Percentiles rank a stretch among this genome's conserved stretches.
phyloP scores from a whole-genome alignment of 192 early-diverging fungal genomes.

The Dispira parvispora region DNA sequence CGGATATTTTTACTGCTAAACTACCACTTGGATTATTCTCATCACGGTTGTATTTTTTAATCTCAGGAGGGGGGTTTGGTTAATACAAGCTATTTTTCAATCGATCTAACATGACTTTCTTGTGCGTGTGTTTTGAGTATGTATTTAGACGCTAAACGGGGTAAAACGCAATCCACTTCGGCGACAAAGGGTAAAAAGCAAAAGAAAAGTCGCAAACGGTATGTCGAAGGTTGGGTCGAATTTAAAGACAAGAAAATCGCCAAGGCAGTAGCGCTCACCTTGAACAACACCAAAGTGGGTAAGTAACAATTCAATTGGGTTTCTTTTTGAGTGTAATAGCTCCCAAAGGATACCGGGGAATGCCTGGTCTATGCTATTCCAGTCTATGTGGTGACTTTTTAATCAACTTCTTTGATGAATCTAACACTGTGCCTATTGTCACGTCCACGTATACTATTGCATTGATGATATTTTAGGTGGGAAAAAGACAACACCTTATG shows the following conservation, averaged over 20 bases:
- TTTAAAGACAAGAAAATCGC: slow-evolving; percentile 88
- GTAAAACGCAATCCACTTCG: slow-evolving; percentile 39
- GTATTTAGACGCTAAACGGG: slow-evolving; percentile 30
- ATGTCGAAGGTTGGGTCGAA: slow-evolving; percentile 93
- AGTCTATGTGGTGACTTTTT: neutral
- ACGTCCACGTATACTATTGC: neutral
- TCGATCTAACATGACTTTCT: no score
- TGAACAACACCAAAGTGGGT: slow-evolving; percentile 77
- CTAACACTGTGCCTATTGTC: neutral
- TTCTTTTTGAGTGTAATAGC: neutral
- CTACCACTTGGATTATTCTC: slow-evolving; percentile 64
- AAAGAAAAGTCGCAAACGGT: slow-evolving; percentile 71
- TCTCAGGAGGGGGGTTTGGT: no score
- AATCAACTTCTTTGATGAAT: neutral
- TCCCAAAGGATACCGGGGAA: neutral
- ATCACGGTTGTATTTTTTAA: neutral
- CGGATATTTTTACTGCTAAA: no score
- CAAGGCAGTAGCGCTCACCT: slow-evolving; percentile 44
- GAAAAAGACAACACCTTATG: slow-evolving; percentile 69
- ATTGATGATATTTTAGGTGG: slow-evolving; percentile 26
- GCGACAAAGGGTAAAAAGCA: slow-evolving; percentile 63
- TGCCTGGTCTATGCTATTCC: neutral
- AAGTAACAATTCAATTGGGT: neutral
- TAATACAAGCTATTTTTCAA: no score
- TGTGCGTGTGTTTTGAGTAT: neutral